Evolutionary conservation across 169 alveolate species (phyloP), one percentile per base, ranked within the genome.

Genomic region (Eimeria brunetti): DNA sequence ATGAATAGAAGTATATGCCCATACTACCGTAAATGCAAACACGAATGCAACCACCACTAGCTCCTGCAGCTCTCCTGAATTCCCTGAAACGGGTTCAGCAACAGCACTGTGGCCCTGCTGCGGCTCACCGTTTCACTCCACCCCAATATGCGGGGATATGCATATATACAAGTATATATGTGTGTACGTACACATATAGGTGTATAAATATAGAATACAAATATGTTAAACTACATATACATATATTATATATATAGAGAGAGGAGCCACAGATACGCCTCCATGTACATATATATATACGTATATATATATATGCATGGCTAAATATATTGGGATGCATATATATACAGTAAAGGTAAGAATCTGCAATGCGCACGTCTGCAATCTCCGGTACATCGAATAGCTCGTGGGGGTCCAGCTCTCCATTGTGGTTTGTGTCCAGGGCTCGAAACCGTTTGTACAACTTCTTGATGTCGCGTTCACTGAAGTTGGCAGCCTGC

Each of bases 311-410:
- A 41, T 41, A 41, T 41, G 46, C 8, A 41, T 41, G 46, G 4
- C 46, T 4, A 1, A 41, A 1, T 41, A n/a, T n/a, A n/a, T n/a
- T n/a, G n/a, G n/a, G 46, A 41, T 41, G 4, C 46, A 41, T 4
- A 41, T 41, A 41, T 41, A 41, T 41, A 41, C 4, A 41, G 4
- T 41, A 41, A 2, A 41, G 4, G 46, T 41, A 41, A 41, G 46
- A 41, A 41, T 41, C 1, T 4, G 46, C 46, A 30, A 22, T 44
- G 88, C 97, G 76, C 89, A 97, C 98, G 67, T 97, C 98, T 30
- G 99, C 98, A 83, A 99, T 97, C 96, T 98, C 99, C 53, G 99
- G 99, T 75, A 99, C 98, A 85, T 98, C 99, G 89, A 99, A 98
- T 89, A 99, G 98, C 95, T 99, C 99, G 80, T 98, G 98, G 27